Percentiles rank a stretch among this genome's conserved stretches.
phyloP scores from a whole-genome alignment of 352 stramenopile genomes.

The Globisporangium splendens region DNA sequence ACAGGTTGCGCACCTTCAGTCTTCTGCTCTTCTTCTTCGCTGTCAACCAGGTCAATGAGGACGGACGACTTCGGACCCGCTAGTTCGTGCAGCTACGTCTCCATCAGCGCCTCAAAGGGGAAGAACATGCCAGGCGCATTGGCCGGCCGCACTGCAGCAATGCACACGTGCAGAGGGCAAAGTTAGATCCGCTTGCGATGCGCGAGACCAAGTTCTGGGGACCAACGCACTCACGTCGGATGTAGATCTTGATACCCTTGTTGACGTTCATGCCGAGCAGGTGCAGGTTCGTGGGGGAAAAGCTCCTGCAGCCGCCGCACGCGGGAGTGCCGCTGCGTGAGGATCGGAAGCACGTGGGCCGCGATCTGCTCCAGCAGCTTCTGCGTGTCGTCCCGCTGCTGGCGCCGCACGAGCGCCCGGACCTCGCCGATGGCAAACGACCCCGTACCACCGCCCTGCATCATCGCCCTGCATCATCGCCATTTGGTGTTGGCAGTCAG shows the following conservation, averaged over 20 bases:
- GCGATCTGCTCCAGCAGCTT: conserved; percentile 48
- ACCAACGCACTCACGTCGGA: conserved; percentile 35
- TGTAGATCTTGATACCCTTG: conserved; percentile 62
- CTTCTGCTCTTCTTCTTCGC: conserved; percentile 13
- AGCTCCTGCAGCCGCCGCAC: conserved; percentile 63
- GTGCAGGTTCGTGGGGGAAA: conserved; percentile 49
- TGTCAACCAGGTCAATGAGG: conserved; percentile 19
- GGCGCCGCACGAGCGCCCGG: conserved; percentile 38
- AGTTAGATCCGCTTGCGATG: not conserved
- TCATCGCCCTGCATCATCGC: too few relatives aligned
- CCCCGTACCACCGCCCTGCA: too few relatives aligned
- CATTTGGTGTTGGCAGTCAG: too few relatives aligned
- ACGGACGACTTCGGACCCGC: not conserved
- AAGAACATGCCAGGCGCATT: conserved; percentile 22
- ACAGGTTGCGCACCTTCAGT: too few relatives aligned
- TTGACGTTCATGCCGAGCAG: conserved; percentile 84
- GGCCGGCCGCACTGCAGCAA: conserved; percentile 33
- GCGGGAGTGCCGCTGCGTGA: conserved; percentile 45
- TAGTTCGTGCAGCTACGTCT: conserved; percentile 68
- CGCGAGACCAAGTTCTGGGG: too few relatives aligned
- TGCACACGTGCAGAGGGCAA: not conserved
- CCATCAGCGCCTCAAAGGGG: conserved; percentile 56
- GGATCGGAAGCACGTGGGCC: conserved; percentile 48
- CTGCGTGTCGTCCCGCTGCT: conserved; percentile 30
- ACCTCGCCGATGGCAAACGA: conserved; percentile 31